These are phyloP conservation scores for Neopestalotiopsis sp. DNA, from an alignment of 2,329 filamentous ascomycete species.

Conservation along the genomic window DNA sequence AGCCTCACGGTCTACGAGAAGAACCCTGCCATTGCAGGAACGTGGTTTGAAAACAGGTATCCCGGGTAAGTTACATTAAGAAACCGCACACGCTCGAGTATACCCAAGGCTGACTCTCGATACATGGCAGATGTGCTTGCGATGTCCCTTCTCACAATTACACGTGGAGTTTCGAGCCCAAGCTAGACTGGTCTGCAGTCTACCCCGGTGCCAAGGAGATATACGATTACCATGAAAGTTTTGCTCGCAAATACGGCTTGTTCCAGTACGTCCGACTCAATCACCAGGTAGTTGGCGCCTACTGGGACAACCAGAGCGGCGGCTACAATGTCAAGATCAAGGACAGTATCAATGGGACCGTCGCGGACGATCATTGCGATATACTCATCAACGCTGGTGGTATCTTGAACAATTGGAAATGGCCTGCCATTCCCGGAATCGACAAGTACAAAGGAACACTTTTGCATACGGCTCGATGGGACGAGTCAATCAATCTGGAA, in stretches of 20 bases:
- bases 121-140: slow-evolving; percentile 44
- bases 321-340: slow-evolving; percentile 42
- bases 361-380: slow-evolving; percentile 5
- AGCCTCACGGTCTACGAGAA: slow-evolving; percentile 50
- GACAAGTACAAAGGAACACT: slow-evolving; percentile 50
- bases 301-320: slow-evolving; percentile 25
- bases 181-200: slow-evolving; percentile 46
- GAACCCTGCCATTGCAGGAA: slow-evolving; percentile 51
- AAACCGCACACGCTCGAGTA: no score
- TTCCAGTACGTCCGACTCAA: slow-evolving; percentile 34
- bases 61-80: slow-evolving; percentile 37
- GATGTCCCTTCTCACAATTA: slow-evolving; percentile 60
- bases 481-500: slow-evolving; percentile 42
- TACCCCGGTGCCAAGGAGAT: slow-evolving; percentile 51
- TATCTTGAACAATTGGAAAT: slow-evolving; percentile 56
- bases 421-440: slow-evolving; percentile 52
- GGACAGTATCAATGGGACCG: slow-evolving; percentile 39
- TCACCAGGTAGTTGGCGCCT: slow-evolving; percentile 20
- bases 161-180: slow-evolving; percentile 54
- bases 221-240: slow-evolving; percentile 45
- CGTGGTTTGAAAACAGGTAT: slow-evolving; percentile 56
- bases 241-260: slow-evolving; percentile 42
- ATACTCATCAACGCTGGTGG: slow-evolving; percentile 49
- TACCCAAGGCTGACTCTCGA: background rate
- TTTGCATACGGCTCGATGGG: slow-evolving; percentile 51